A percentile compares a stretch with the other conserved stretches of the same genome.
Conservation (phyloP, 306 rosid genomes). For the Lagenaria siceraria region DNA sequence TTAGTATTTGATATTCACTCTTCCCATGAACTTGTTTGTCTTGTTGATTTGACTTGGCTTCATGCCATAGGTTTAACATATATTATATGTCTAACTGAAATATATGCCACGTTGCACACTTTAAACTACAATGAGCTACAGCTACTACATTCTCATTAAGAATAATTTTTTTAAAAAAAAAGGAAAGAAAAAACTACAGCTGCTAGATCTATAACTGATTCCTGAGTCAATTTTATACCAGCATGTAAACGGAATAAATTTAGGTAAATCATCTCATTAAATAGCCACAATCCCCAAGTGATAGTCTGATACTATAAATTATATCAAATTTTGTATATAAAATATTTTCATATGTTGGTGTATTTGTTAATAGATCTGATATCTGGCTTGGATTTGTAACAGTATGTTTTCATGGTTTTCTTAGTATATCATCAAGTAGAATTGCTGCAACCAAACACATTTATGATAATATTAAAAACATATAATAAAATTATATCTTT, state of each 20-base stretch:
- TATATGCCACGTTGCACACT: too few species aligned
- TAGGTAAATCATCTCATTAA: not conserved
- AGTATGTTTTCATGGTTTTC: not conserved
- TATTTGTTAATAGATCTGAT: not conserved
- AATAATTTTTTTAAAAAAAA: too few species aligned
- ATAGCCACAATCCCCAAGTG: not conserved
- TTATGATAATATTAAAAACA: too few species aligned
- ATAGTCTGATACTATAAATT: not conserved
- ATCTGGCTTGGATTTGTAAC: not conserved
- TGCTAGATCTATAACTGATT: not conserved
- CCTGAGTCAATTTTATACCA: not conserved
- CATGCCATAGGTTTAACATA: not conserved
- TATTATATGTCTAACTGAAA: not conserved
- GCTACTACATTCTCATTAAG: not conserved
- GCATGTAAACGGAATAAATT: not conserved
- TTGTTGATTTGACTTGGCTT: not conserved
- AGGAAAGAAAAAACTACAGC: not conserved
- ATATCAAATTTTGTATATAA: not conserved
- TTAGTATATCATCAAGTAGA: not conserved
- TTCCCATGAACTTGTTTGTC: not conserved
- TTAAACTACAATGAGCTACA: not conserved
- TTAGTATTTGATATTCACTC: not conserved
- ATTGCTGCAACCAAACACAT: not conserved
- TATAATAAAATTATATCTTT: not conserved
- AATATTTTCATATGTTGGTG: not conserved